phyloP scores from a whole-genome alignment of 495 filamentous ascomycete species.

The Xylona heveae region DNA sequence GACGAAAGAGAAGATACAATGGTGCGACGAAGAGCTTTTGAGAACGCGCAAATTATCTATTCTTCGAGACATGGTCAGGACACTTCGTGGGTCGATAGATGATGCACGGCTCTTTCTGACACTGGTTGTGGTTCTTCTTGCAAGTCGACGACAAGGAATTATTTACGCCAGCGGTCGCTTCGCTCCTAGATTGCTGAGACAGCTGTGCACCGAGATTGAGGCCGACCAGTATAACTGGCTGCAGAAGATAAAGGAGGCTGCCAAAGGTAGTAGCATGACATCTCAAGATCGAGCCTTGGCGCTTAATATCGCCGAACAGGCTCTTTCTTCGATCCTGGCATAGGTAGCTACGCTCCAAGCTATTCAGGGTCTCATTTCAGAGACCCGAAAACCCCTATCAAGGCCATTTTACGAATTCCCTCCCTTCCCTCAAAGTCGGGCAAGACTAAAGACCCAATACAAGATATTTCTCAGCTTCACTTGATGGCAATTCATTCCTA shows the following conservation, averaged over 20 bases:
- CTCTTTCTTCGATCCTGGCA: too few relatives aligned
- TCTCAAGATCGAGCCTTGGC: slow-evolving; percentile 4
- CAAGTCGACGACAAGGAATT: slow-evolving; percentile 8
- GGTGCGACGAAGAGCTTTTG: too few relatives aligned
- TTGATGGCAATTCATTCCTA: too few relatives aligned
- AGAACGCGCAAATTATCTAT: too few relatives aligned
- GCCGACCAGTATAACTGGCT: slow-evolving; percentile 8
- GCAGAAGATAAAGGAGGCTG: slow-evolving; percentile 11
- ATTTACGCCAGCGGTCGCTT: slow-evolving; percentile 14
- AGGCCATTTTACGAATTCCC: too few relatives aligned
- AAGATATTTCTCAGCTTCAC: too few relatives aligned
- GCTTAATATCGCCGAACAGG: too few relatives aligned
- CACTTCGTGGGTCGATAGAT: slow-evolving; percentile 11
- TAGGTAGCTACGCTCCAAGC: too few relatives aligned
- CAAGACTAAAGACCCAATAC: too few relatives aligned
- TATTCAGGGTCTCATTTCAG: too few relatives aligned
- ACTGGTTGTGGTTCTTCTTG: slow-evolving; percentile 10
- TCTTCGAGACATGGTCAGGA: slow-evolving; percentile 9
- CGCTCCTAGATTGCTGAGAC: slow-evolving; percentile 13
- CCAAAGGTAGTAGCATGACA: slow-evolving; percentile 8
- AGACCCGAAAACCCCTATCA: too few relatives aligned
- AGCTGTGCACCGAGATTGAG: slow-evolving; percentile 7
- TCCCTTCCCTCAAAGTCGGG: too few relatives aligned
- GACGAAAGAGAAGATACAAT: slow-evolving; percentile 1
- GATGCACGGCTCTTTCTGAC: slow-evolving; percentile 12